Base-by-base conservation (phyloP, 108 stramenopile species). In the Cyclotella choctawhatcheeana region DNA sequence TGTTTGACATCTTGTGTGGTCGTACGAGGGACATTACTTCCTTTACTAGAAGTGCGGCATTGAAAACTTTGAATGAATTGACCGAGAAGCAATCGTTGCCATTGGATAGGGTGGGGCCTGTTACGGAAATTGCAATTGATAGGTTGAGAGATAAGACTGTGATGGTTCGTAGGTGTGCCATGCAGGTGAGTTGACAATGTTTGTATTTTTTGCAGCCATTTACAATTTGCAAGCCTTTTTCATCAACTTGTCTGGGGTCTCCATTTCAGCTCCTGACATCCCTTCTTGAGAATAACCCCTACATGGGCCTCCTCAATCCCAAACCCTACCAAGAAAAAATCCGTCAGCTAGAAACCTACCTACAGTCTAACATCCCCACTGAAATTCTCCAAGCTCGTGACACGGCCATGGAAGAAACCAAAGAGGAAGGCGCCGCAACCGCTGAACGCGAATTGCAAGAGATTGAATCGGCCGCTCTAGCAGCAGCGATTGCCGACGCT, bases 221-320 rank as follows among this genome's bases (percentile, higher is more conserved):
- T n/a, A n/a, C n/a, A n/a, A n/a, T n/a, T n/a, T n/a, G n/a, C n/a
- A n/a, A n/a, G n/a, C n/a, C n/a, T n/a, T n/a, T n/a, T n/a, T n/a
- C n/a, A n/a, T n/a, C n/a, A n/a, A n/a, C n/a, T n/a, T n/a, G n/a
- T n/a, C n/a, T n/a, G n/a, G n/a, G n/a, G n/a, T n/a, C n/a, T n/a
- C n/a, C n/a, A n/a, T n/a, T n/a, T n/a, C 33, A 95, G 88, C 88
- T 97, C 33, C 79, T 98, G 31, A 87, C 87, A 6, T 59, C 63
- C 10, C 69, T 95, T 18, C 77, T 99, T 16, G 97, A 97, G 74
- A 86, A 95, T 74, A 99, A 99, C 73, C 99, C 97, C 0, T 99
- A 84, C 86, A 86, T 86, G 83, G 94, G 92, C 56, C 74, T 81
- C 35, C 87, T 99, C 33, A 94, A 97, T 72, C 94, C 96, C 0